Conservation (phyloP, 2,329 filamentous ascomycete species). For the Colletotrichum spinosum region DNA sequence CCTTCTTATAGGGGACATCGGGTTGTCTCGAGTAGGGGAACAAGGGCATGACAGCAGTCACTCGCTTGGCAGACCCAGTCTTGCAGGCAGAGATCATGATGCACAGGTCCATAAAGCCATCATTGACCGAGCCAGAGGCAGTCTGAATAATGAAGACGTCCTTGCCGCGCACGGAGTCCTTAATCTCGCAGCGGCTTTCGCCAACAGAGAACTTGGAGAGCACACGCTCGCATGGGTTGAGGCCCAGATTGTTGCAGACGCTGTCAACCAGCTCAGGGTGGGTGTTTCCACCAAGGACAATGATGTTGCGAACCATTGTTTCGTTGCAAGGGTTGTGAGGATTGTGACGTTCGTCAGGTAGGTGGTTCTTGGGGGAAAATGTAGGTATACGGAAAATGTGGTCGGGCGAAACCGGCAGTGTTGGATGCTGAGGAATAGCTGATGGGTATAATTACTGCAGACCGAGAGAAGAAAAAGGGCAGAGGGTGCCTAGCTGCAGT, state of each 20-base stretch:
- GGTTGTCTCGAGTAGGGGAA: conserved; percentile 98
- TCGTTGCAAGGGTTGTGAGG: neutral
- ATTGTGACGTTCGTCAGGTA: neutral
- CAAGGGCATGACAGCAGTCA: conserved; percentile 88
- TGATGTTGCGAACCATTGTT: conserved; percentile 91
- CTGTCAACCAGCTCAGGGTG: conserved; percentile 88
- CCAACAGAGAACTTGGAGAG: conserved; percentile 94
- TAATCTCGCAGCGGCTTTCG: conserved; percentile 94
- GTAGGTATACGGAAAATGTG: neutral
- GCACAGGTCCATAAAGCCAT: conserved; percentile 94
- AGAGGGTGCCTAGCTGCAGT: neutral
- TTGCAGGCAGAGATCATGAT: conserved; percentile 99
- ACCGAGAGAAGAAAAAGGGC: neutral
- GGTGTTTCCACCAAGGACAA: conserved; percentile 92
- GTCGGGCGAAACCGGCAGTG: conserved; percentile 32
- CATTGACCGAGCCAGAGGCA: conserved; percentile 92
- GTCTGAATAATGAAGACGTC: conserved; percentile 99
- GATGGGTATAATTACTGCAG: neutral
- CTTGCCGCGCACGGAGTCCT: conserved; percentile 96
- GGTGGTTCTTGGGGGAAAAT: conserved; percentile 1
- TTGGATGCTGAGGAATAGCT: neutral
- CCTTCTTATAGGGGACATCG: conserved; percentile 96
- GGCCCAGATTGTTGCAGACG: conserved; percentile 88
- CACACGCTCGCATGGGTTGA: conserved; percentile 85
- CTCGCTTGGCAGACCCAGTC: conserved; percentile 88